A percentile compares a stretch with the other conserved stretches of the same genome.
phyloP scores from a whole-genome alignment of 83 land plant genomes.

The Picea abies region DNA sequence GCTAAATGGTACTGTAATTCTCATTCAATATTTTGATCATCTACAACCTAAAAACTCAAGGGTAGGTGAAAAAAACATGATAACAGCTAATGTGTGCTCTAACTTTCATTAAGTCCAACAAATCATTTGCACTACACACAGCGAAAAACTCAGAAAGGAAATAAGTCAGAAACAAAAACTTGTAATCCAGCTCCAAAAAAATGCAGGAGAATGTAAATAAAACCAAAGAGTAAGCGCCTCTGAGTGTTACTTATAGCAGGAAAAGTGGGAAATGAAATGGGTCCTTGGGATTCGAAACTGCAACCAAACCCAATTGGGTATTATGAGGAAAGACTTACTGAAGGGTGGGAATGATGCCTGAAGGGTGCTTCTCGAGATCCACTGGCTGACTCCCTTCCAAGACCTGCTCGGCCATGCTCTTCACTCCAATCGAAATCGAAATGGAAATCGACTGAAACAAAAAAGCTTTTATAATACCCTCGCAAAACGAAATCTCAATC shows the following conservation, averaged over 20 bases:
- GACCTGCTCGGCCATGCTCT: constrained; percentile 39
- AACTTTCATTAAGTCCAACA: neutral
- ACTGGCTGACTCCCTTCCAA: constrained; percentile 69
- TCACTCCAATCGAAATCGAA: too few species aligned
- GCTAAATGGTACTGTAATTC: neutral
- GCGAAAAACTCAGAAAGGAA: neutral
- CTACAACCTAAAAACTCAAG: too few species aligned
- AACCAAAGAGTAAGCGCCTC: neutral
- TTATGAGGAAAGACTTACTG: constrained; percentile 38
- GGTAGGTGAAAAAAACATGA: neutral
- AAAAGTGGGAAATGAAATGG: neutral
- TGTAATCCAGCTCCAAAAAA: neutral
- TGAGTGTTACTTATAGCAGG: too few species aligned
- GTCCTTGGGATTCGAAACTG: neutral
- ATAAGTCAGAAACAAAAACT: neutral
- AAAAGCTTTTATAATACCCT: too few species aligned
- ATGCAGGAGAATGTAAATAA: neutral
- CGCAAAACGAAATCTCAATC: too few species aligned
- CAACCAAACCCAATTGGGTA: neutral
- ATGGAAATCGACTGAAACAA: too few species aligned
- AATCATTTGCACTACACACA: neutral
- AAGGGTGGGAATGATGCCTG: constrained; percentile 67
- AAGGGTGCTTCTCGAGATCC: constrained; percentile 70
- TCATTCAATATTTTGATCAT: neutral
- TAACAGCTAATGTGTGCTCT: neutral